These are phyloP conservation scores for Pichia paraexigua DNA, from an alignment of 805 yeast species.

Conservation along the genomic window DNA sequence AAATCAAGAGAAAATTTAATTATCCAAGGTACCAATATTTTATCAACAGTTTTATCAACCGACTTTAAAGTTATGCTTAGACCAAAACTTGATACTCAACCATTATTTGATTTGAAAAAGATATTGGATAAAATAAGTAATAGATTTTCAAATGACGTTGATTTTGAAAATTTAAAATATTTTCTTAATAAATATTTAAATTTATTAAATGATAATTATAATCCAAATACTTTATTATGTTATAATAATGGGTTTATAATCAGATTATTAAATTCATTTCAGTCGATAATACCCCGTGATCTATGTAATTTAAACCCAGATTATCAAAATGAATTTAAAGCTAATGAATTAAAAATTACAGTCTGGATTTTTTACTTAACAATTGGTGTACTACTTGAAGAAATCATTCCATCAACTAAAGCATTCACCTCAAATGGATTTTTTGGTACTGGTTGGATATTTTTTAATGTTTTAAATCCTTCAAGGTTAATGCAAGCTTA, in stretches of 20 bases:
- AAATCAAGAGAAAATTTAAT: neutral
- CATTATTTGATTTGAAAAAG: constrained; percentile 5
- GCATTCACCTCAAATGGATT: constrained; percentile 7
- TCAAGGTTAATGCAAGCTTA: constrained; percentile 2
- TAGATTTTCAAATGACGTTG: neutral
- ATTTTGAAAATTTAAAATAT: constrained; percentile 9
- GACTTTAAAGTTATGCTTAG: constrained; percentile 5
- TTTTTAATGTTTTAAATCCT: neutral
- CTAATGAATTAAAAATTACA: constrained; percentile 3
- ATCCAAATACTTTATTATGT: constrained; percentile 1
- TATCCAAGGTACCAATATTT: neutral
- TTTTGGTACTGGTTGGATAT: constrained; percentile 2
- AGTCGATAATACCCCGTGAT: constrained; percentile 10
- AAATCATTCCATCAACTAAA: constrained; percentile 7
- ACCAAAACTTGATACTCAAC: neutral
- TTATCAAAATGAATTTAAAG: neutral
- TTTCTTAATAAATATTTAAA: constrained; percentile 3
- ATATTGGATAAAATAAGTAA: constrained; percentile 1
- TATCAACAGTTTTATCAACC: constrained; percentile 1
- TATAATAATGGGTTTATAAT: constrained; percentile 8
- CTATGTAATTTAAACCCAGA: constrained; percentile 4
- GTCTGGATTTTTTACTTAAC: constrained; percentile 2
- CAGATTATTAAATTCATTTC: constrained; percentile 8
- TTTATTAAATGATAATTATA: neutral
- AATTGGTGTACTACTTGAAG: neutral